A percentile compares a stretch with the other conserved stretches of the same genome.
Evolutionary conservation across 495 filamentous ascomycete genomes (phyloP).

Genomic region (Pseudoneurospora amorphoporcata): DNA sequence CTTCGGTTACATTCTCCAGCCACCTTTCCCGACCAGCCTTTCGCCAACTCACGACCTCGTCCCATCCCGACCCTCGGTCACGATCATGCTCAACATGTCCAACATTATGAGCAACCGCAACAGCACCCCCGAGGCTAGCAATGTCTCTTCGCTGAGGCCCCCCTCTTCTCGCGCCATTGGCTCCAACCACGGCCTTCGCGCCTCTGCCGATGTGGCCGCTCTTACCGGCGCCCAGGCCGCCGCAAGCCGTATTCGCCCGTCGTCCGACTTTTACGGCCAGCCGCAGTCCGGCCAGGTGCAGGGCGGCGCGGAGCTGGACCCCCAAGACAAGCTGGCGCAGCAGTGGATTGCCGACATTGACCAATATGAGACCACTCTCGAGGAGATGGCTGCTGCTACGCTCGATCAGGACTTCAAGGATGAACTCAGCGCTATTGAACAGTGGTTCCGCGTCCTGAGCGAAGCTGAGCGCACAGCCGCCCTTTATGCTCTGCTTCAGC

Average conservation of each 20-base stretch:
- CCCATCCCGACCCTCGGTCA: constrained; percentile 4
- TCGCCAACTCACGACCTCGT: constrained; percentile 9
- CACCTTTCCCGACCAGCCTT: background rate
- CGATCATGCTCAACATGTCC: constrained; percentile 48
- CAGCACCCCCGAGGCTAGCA: constrained; percentile 84
- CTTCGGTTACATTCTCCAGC: constrained; percentile 5
- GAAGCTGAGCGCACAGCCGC: constrained; percentile 95
- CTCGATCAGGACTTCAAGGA: constrained; percentile 99
- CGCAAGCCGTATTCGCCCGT: constrained; percentile 76
- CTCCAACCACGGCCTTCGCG: constrained; percentile 76
- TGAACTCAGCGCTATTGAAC: constrained; percentile 95
- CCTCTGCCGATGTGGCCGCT: constrained; percentile 92
- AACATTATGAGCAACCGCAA: constrained; percentile 83
- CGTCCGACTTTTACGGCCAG: constrained; percentile 89
- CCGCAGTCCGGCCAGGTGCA: constrained; percentile 53
- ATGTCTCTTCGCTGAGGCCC: constrained; percentile 80
- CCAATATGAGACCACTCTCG: constrained; percentile 91
- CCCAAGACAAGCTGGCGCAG: constrained; percentile 85
- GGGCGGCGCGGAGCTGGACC: constrained; percentile 54
- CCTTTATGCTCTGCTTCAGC: constrained; percentile 88
- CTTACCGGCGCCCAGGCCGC: constrained; percentile 60
- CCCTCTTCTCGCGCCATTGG: constrained; percentile 72
- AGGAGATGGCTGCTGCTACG: constrained; percentile 97
- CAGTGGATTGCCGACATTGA: constrained; percentile 99
- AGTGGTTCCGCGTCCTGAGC: constrained; percentile 97